Conservation (phyloP, 345 rosid species). For the Anacardium occidentale region DNA sequence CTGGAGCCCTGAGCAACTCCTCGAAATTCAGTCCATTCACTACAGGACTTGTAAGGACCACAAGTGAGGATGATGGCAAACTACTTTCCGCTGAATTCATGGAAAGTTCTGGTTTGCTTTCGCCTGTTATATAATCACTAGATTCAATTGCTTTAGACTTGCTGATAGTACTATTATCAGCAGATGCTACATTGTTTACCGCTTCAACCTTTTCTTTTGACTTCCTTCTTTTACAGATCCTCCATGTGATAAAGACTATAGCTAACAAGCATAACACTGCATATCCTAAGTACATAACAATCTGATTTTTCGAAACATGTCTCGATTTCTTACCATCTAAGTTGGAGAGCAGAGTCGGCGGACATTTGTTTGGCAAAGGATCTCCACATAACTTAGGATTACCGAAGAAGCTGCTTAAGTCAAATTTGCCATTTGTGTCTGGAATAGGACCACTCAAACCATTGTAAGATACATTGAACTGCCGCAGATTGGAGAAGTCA, state of each 20-base stretch:
- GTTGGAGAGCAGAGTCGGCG: not conserved
- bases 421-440: slow-evolving; percentile 20
- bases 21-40: slow-evolving; percentile 45
- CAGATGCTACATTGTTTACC: slow-evolving; percentile 27
- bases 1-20: slow-evolving; percentile 63
- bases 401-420: slow-evolving; percentile 32
- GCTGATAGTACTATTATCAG: slow-evolving; percentile 21
- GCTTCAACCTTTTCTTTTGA: slow-evolving; percentile 18
- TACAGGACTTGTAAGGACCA: slow-evolving; percentile 46
- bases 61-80: slow-evolving; percentile 35
- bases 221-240: slow-evolving; percentile 25
- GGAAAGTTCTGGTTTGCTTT: slow-evolving; percentile 33
- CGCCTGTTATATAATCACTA: slow-evolving; percentile 14
- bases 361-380: slow-evolving; percentile 34
- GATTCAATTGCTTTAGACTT: slow-evolving; percentile 24
- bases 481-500: slow-evolving; percentile 39
- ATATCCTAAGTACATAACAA: slow-evolving; percentile 50
- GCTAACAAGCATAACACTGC: slow-evolving; percentile 29
- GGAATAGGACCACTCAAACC: slow-evolving; percentile 47
- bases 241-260: slow-evolving; percentile 20
- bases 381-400: slow-evolving; percentile 47
- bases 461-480: slow-evolving; percentile 60
- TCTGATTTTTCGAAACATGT: slow-evolving; percentile 22
- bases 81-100: slow-evolving; percentile 28
- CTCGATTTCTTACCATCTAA: slow-evolving; percentile 16